Evolutionary conservation across 2,329 filamentous ascomycete genomes (phyloP).

Genomic region (Rhynchosporium graminicola): DNA sequence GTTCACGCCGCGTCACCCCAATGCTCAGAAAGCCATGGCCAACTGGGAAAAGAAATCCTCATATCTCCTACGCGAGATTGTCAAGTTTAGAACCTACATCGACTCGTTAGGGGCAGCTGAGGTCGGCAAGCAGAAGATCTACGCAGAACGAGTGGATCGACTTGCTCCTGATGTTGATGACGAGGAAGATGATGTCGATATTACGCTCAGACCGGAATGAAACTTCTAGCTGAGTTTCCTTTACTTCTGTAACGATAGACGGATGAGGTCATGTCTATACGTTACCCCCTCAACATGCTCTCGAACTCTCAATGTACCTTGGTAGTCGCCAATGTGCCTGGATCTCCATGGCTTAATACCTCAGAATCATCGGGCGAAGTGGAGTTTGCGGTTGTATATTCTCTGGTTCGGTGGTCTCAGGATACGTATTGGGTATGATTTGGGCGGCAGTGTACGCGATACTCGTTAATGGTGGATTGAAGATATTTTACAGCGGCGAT

Average conservation of each 20-base stretch:
- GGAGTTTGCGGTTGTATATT: conserved; percentile 6
- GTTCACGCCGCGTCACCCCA: conserved; percentile 82
- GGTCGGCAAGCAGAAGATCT: conserved; percentile 66
- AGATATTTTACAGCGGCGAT: not conserved
- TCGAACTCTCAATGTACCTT: not conserved
- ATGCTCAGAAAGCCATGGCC: conserved; percentile 80
- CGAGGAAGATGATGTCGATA: conserved; percentile 30
- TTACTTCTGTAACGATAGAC: conserved; percentile 3
- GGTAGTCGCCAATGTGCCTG: not conserved
- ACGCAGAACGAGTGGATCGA: conserved; percentile 54
- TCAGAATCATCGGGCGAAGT: not conserved
- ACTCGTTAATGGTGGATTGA: not conserved
- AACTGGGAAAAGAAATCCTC: conserved; percentile 98
- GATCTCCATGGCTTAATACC: no score
- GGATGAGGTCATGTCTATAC: conserved; percentile 8
- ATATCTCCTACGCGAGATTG: conserved; percentile 88
- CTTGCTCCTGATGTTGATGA: conserved; percentile 30
- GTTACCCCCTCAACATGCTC: not conserved
- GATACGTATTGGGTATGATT: not conserved
- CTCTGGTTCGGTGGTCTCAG: not conserved
- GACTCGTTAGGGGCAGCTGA: conserved; percentile 77
- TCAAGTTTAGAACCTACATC: conserved; percentile 95
- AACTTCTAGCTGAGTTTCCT: not conserved
- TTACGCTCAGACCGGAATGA: conserved; percentile 25
- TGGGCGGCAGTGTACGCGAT: not conserved